Evolutionary conservation across 2,329 filamentous ascomycete species (phyloP).

Genomic region (Bipolaris gigantea): DNA sequence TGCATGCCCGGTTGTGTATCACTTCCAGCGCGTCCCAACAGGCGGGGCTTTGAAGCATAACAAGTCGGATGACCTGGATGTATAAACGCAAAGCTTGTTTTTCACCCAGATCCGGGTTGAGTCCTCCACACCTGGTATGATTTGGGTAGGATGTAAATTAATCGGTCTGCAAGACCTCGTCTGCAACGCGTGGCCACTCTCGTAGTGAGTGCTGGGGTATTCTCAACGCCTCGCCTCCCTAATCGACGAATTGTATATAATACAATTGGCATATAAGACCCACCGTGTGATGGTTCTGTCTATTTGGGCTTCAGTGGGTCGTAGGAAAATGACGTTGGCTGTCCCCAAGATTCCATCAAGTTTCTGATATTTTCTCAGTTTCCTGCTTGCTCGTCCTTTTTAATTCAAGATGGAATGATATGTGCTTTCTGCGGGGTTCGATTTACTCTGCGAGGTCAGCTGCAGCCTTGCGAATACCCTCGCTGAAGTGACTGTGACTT

Average conservation of each 20-base stretch:
- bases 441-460: background rate
- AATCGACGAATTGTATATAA: conserved; percentile 4
- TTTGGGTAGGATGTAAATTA: conserved; percentile 11
- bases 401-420: background rate
- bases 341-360: background rate
- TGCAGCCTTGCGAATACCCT: background rate
- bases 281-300: conserved; percentile 8
- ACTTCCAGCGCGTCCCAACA: background rate
- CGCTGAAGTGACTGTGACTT: background rate
- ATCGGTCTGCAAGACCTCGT: background rate
- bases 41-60: background rate
- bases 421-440: background rate
- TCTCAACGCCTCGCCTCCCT: background rate
- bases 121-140: background rate
- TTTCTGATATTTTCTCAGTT: background rate
- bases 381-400: no score
- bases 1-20: background rate
- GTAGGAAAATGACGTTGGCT: background rate
- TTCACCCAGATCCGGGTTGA: conserved; percentile 6
- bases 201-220: background rate
- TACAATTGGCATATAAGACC: conserved; percentile 3
- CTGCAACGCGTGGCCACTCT: conserved; percentile 2
- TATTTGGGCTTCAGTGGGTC: background rate
- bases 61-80: conserved; percentile 10
- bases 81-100: conserved; percentile 13